Conservation (phyloP, 305 asterid genomes). For the Withania somnifera region DNA sequence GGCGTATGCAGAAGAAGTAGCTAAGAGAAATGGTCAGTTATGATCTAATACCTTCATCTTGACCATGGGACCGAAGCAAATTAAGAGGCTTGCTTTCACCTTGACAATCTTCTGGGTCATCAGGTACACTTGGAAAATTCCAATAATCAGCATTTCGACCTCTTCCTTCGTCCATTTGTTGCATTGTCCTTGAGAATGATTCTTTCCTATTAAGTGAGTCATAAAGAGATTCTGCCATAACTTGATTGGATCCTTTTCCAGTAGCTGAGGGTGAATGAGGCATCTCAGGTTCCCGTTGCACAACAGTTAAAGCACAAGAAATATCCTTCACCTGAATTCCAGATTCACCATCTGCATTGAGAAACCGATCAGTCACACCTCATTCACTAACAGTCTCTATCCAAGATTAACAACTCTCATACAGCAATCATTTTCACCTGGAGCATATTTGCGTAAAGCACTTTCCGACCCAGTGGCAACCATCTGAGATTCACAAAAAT, state of each 20-base stretch:
- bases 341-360: conserved; percentile 82
- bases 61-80: conserved; percentile 29
- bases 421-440: conserved; percentile 33
- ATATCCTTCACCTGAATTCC: conserved; percentile 50
- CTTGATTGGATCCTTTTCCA: conserved; percentile 68
- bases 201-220: conserved; percentile 24
- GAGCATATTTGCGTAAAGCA: conserved; percentile 47
- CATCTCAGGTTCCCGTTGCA: conserved; percentile 38
- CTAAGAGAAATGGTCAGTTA: background rate
- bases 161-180: conserved; percentile 18
- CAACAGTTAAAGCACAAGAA: conserved; percentile 38
- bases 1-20: conserved; percentile 3
- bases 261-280: conserved; percentile 66
- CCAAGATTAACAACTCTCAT: background rate
- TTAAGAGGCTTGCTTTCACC: conserved; percentile 33
- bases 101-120: conserved; percentile 38
- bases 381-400: background rate
- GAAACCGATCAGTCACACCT: background rate
- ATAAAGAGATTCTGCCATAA: conserved; percentile 21
- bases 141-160: conserved; percentile 16
- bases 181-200: conserved; percentile 15
- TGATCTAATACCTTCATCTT: conserved; percentile 43
- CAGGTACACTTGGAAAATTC: conserved; percentile 16
- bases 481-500: conserved; percentile 53
- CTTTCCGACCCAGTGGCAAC: conserved; percentile 34